phyloP scores from a whole-genome alignment of 306 rosid genomes.

The Begonia masoniana region DNA sequence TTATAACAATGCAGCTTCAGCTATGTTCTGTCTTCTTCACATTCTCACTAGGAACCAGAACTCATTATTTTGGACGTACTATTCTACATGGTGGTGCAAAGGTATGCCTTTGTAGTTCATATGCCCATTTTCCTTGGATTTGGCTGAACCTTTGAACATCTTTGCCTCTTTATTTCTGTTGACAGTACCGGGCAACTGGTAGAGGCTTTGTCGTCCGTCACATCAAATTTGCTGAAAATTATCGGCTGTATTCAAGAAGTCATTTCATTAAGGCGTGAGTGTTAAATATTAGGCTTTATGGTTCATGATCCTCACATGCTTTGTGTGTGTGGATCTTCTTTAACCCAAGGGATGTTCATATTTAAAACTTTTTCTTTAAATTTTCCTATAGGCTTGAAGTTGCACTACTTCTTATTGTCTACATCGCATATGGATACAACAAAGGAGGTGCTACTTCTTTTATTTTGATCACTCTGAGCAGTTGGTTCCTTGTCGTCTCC shows the following conservation, averaged over 20 bases:
- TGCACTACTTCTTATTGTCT: constrained; percentile 71
- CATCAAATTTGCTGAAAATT: constrained; percentile 93
- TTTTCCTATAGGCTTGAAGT: constrained; percentile 63
- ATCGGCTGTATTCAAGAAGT: constrained; percentile 89
- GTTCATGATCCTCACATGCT: too few species aligned
- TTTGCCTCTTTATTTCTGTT: constrained; percentile 13
- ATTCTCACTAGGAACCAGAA: constrained; percentile 86
- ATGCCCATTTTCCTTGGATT: background rate
- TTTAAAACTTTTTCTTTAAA: background rate
- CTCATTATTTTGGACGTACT: constrained; percentile 97
- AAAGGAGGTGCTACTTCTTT: constrained; percentile 77
- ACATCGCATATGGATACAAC: constrained; percentile 67
- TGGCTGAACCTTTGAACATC: background rate
- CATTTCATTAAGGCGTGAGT: constrained; percentile 97
- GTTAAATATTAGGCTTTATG: background rate
- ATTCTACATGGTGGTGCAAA: constrained; percentile 98
- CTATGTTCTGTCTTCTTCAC: constrained; percentile 97
- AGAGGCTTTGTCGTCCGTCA: constrained; percentile 94
- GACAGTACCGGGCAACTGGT: constrained; percentile 96
- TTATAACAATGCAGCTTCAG: constrained; percentile 95
- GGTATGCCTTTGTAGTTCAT: constrained; percentile 21
- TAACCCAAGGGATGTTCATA: constrained; percentile 4
- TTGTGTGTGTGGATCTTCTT: background rate
- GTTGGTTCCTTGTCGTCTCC: constrained; percentile 98
- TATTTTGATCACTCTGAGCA: constrained; percentile 72